Conservation (phyloP, 1,284 basidiomycete genomes). For the Limonomyces culmigenus region DNA sequence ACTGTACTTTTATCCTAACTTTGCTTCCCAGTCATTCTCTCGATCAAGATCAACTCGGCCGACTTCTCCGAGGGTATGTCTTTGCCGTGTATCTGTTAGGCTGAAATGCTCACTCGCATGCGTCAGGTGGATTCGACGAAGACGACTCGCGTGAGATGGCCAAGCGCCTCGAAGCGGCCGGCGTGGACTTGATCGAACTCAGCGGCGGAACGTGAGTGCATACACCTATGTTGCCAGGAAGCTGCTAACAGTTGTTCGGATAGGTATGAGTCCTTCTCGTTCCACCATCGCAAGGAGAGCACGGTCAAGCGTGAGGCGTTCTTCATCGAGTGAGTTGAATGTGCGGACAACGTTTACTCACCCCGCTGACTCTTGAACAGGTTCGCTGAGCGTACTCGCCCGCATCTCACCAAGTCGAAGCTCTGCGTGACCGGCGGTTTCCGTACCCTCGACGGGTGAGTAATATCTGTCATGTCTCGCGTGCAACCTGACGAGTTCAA, state of each 20-base stretch:
- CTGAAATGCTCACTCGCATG: neutral
- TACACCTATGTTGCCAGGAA: too few relatives aligned
- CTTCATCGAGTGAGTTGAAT: neutral
- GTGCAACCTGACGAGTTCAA: conserved; percentile 7
- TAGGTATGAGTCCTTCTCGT: conserved; percentile 17
- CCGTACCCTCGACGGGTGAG: conserved; percentile 11
- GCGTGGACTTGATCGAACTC: conserved; percentile 33
- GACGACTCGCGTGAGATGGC: conserved; percentile 27
- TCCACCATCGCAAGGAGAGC: conserved; percentile 16
- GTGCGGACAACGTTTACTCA: neutral
- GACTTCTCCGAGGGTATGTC: conserved; percentile 10
- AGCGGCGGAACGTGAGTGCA: conserved; percentile 19
- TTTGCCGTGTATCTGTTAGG: neutral
- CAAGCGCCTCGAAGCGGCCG: conserved; percentile 21
- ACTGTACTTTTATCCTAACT: conserved; percentile 14
- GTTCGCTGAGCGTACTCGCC: conserved; percentile 24
- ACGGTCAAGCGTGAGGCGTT: conserved; percentile 17
- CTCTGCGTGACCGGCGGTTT: conserved; percentile 31
- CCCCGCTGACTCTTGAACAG: conserved; percentile 12
- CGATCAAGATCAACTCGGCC: conserved; percentile 27
- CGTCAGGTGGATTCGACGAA: conserved; percentile 11
- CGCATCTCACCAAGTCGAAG: conserved; percentile 16
- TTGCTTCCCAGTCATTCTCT: conserved; percentile 17
- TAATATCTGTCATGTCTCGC: neutral
- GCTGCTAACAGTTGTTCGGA: too few relatives aligned